These are phyloP conservation scores for Mallotus repandus DNA, from an alignment of 441 rosid genomes.

Conservation along the genomic window DNA sequence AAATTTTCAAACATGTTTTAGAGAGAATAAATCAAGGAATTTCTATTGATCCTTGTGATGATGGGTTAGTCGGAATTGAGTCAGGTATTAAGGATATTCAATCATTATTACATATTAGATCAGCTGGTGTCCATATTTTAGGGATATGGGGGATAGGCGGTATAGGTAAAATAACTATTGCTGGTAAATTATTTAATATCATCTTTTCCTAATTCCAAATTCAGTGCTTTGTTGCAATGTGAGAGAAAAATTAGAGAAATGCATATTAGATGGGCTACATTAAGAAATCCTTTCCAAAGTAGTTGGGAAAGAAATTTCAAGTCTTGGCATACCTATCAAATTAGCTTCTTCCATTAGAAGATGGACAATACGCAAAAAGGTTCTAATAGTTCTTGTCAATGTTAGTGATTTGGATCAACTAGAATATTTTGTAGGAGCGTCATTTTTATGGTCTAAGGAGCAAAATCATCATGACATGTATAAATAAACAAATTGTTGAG, in stretches of 20 bases:
- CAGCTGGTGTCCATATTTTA: background rate
- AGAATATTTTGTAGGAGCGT: background rate
- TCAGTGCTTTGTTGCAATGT: background rate
- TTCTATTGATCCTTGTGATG: background rate
- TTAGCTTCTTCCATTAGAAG: background rate
- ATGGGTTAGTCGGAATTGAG: constrained; percentile 7
- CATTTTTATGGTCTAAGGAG: constrained; percentile 8
- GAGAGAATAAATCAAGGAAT: background rate
- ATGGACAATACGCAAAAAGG: constrained; percentile 2
- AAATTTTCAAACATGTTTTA: constrained; percentile 1
- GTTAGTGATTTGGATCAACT: background rate
- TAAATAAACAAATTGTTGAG: constrained; percentile 10
- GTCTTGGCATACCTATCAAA: background rate
- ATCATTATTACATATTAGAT: background rate
- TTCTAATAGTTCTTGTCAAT: constrained; percentile 23
- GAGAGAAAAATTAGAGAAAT: background rate
- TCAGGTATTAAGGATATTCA: constrained; percentile 3
- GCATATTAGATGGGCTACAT: background rate
- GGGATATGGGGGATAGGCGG: constrained; percentile 21
- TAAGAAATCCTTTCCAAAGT: background rate
- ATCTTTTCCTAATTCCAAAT: background rate
- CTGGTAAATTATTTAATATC: background rate
- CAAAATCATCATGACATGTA: constrained; percentile 15
- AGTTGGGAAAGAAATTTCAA: background rate
- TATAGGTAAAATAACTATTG: constrained; percentile 12